phyloP scores from a whole-genome alignment of 495 filamentous ascomycete species.

The Pyronema domesticum region DNA sequence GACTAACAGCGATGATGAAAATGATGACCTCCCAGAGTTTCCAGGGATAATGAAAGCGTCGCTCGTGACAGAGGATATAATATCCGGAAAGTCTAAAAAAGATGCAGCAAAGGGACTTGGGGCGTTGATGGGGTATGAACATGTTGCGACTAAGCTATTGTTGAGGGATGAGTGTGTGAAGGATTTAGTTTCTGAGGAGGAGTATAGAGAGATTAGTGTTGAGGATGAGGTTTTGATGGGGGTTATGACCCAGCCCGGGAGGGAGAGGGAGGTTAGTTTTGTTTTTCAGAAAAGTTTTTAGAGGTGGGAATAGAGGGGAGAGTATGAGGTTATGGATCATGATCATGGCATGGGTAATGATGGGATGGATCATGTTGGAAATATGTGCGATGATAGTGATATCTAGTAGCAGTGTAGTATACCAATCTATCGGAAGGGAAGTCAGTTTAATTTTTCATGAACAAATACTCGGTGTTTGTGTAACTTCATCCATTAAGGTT shows the following conservation, averaged over 20 bases:
- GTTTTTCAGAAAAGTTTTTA: slow-evolving; percentile 44
- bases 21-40: slow-evolving; percentile 30
- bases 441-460: too few relatives aligned
- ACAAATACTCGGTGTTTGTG: too few relatives aligned
- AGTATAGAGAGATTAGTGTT: slow-evolving; percentile 30
- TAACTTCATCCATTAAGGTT: too few relatives aligned
- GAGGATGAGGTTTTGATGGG: slow-evolving; percentile 46
- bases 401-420: too few relatives aligned
- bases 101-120: slow-evolving; percentile 33
- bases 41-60: slow-evolving; percentile 35
- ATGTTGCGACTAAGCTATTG: slow-evolving; percentile 37
- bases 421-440: too few relatives aligned
- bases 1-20: slow-evolving; percentile 25
- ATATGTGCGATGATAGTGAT: too few relatives aligned
- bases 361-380: too few relatives aligned
- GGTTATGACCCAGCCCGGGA: slow-evolving; percentile 39
- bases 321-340: too few relatives aligned
- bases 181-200: slow-evolving; percentile 23
- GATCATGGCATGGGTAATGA: too few relatives aligned
- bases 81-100: slow-evolving; percentile 25
- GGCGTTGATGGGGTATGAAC: slow-evolving; percentile 47
- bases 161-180: slow-evolving; percentile 22
- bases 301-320: too few relatives aligned
- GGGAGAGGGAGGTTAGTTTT: slow-evolving; percentile 34
- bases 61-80: slow-evolving; percentile 43